Percentiles rank a stretch among this genome's conserved stretches.
Evolutionary conservation across 2,329 filamentous ascomycete species (phyloP).

Genomic region (Penicillium brasilianum): DNA sequence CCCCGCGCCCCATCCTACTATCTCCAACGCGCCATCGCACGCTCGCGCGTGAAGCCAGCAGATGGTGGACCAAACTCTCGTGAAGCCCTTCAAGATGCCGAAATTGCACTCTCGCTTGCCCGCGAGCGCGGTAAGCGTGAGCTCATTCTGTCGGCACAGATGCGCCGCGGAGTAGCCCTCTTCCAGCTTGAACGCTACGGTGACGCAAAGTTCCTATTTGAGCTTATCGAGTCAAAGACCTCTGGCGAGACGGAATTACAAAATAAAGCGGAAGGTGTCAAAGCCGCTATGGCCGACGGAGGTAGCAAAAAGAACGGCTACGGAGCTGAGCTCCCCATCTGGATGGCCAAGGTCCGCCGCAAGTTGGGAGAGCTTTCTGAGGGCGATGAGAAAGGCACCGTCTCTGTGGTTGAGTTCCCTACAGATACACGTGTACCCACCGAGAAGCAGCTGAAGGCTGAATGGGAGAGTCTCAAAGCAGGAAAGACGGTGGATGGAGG

Average conservation of each 20-base stretch:
- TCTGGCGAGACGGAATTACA: conserved; percentile 52
- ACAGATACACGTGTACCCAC: conserved; percentile 51
- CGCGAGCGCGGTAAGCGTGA: conserved; percentile 73
- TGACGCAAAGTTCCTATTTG: conserved; percentile 74
- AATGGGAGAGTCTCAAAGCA: conserved; percentile 39
- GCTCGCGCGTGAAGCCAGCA: conserved; percentile 64
- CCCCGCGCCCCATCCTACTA: conserved; percentile 77
- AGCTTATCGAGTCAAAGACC: conserved; percentile 57
- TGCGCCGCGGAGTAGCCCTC: conserved; percentile 76
- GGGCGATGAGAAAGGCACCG: conserved; percentile 53
- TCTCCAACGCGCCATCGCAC: conserved; percentile 78
- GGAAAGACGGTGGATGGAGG: conserved; percentile 21
- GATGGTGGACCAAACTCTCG: conserved; percentile 49
- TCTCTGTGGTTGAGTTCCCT: conserved; percentile 61
- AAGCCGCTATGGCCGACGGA: conserved; percentile 37
- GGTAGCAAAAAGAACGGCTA: conserved; percentile 31
- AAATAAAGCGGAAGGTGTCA: conserved; percentile 35
- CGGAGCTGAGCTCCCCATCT: conserved; percentile 56
- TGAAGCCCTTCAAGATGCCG: conserved; percentile 70
- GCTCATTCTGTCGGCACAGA: conserved; percentile 78
- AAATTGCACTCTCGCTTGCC: conserved; percentile 67
- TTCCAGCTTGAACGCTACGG: conserved; percentile 73
- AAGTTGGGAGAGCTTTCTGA: conserved; percentile 58
- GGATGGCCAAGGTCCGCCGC: conserved; percentile 60
- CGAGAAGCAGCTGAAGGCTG: conserved; percentile 44